Base-by-base conservation (phyloP, 768 basidiomycete species). In the Mycena vulgaris region DNA sequence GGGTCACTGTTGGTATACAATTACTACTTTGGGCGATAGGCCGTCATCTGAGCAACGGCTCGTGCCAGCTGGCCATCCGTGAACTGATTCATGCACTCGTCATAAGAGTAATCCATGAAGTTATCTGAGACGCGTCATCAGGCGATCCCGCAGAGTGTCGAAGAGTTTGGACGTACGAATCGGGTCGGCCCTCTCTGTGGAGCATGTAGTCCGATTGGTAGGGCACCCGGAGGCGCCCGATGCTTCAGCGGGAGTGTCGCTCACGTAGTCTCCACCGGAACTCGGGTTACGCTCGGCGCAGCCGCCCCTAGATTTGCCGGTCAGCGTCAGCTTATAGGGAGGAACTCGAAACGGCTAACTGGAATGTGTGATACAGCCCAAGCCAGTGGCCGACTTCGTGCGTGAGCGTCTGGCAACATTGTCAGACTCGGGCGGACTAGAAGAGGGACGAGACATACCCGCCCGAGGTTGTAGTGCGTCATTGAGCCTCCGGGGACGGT, bases 31-130 rank as follows among this genome's bases (percentile, higher is more conserved):
- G 17, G n/a, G 21, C 63, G 63, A 27, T 47, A 65, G 25, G 39
- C 90, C 91, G 70, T 92, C 91, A 2, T 90, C 92, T 69, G 87
- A 89, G 30, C 28, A 39, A 19, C 55, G 60, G 76, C 66, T 17
- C 75, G 75, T 3, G 33, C 33, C 11, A 75, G 68, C 56, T 83
- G 82, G 5, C 80, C 81, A 2, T 71, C 63, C 0, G 80, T 79
- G 65, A 83, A 82, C 33, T 77, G 55, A 25, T 60, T 74, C 72
- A 77, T 75, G 75, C 81, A 83, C 1, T 40, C 40, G 65, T 82
- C 80, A 55, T 78, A 73, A 19, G 78, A 69, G 68, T 80, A 80
- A 57, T 81, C 79, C 80, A 83, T 82, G 69, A 64, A 82, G 77
- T 85, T 84, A 58, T 78, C 80, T 81, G 71, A 52, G 25, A 14